A percentile compares a stretch with the other conserved stretches of the same genome.
These are phyloP conservation scores for Sclerotiophoma versabilis DNA, from an alignment of 2,329 filamentous ascomycete genomes.

Conservation along the genomic window DNA sequence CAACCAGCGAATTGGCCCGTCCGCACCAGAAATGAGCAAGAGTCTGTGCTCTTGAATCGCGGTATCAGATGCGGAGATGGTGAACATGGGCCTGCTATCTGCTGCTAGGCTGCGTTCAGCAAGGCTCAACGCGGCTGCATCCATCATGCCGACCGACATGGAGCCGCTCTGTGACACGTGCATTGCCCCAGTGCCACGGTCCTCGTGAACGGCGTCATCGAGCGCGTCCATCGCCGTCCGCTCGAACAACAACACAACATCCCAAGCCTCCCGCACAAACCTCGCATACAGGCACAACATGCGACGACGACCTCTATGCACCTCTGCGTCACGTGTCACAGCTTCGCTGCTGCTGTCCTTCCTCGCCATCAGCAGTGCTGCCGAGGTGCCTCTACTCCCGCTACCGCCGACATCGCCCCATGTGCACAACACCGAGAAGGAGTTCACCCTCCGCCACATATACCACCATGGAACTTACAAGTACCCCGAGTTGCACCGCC, in stretches of 20 bases:
- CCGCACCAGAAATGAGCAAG: conserved; percentile 4
- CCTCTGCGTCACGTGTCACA: conserved; percentile 69
- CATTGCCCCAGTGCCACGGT: conserved; percentile 3
- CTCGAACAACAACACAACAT: conserved; percentile 4
- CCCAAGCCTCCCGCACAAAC: background rate
- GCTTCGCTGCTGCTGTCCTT: conserved; percentile 70
- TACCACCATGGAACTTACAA: conserved; percentile 87
- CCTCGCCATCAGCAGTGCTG: conserved; percentile 63
- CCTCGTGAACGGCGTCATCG: conserved; percentile 20
- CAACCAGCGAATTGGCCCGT: background rate
- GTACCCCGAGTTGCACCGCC: conserved; percentile 78
- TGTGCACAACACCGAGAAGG: conserved; percentile 30
- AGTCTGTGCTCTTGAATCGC: conserved; percentile 15
- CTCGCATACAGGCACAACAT: conserved; percentile 24
- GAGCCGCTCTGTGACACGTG: conserved; percentile 4
- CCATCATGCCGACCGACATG: background rate
- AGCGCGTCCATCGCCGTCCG: background rate
- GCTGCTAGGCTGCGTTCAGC: conserved; percentile 13
- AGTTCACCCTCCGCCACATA: conserved; percentile 75
- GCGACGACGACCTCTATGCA: conserved; percentile 43
- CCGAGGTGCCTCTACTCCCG: conserved; percentile 39
- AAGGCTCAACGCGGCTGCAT: conserved; percentile 8
- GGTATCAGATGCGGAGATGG: conserved; percentile 15
- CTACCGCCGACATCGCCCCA: conserved; percentile 33
- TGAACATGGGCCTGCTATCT: conserved; percentile 14